Evolutionary conservation across 2,329 filamentous ascomycete genomes (phyloP), one percentile per base, ranked within the genome.

Genomic region (Fusarium musae): DNA sequence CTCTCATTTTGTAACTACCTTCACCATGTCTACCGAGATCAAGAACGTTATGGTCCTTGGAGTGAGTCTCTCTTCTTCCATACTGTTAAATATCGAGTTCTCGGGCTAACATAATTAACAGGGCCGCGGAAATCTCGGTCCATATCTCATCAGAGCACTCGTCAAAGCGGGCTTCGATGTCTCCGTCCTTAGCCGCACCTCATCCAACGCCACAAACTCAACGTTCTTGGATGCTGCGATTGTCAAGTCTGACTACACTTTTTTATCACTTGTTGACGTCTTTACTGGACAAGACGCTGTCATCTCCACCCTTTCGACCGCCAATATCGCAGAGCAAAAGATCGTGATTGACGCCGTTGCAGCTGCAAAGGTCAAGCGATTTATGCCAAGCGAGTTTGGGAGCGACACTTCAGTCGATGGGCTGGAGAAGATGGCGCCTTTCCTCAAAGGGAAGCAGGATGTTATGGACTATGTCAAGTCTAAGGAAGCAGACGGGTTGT

Each of bases 341-440:
- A 40, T 17, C 1, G 57, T 68, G 0, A 63, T 68, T 6, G 66
- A 68, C 9, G 66, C 66, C 0, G 66, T 50, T 10, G 37, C 43
- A 13, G 42, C 49, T 32, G 66, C 66, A 7, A 68, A 63, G 15
- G 57, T 69, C 0, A 49, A 69, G 5, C 66, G 66, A 3, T 68
- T 68, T 3, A 68, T 68, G 19, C 66, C 66, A 1, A 68, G 66
- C 9, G 66, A 69, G 3, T 68, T 68, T 5, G 66, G 66, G 0
- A 56, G 64, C 16, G 66, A 68, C 15, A 68, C 64, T 0, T 68
- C 64, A 0, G 17, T 68, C 0, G 49, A 63, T 0, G 57, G 64
- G 0, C 66, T 68, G 0, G 57, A 68, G 2, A 40, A 30, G 1
- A 68, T 69, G 66, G 66, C 66, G 0, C 64, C 66, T 0, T 68